phyloP scores from a whole-genome alignment of 106 monocot genomes.

The Posidonia australis region DNA sequence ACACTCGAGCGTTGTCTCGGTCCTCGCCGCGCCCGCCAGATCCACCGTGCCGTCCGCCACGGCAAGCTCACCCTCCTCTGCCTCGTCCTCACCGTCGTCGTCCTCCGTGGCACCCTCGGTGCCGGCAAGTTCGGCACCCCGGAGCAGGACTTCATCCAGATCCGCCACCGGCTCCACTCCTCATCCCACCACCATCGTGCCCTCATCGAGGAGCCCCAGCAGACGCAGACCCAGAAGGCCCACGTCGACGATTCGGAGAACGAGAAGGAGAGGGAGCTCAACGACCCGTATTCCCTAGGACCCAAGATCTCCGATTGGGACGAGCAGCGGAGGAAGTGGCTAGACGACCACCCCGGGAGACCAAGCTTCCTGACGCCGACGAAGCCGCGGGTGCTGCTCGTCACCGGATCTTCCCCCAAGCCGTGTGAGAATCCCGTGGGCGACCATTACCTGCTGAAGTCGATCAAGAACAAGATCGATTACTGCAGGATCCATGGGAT shows the following conservation, averaged over 20 bases:
- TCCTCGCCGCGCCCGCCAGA: constrained; percentile 49
- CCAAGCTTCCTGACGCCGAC: constrained; percentile 30
- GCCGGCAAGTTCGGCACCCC: constrained; percentile 78
- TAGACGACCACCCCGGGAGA: constrained; percentile 38
- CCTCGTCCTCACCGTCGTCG: constrained; percentile 66
- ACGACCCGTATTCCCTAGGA: constrained; percentile 67
- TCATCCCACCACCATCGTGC: constrained; percentile 9
- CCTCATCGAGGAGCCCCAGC: constrained; percentile 23
- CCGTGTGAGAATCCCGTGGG: constrained; percentile 91
- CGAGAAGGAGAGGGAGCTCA: constrained; percentile 23
- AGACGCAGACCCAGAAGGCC: neutral
- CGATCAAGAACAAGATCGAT: constrained; percentile 94
- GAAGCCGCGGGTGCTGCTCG: constrained; percentile 48
- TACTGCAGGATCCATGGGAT: constrained; percentile 75
- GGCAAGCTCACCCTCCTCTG: constrained; percentile 69
- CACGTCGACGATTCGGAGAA: neutral
- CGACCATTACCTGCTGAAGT: constrained; percentile 80
- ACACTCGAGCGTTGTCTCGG: constrained; percentile 37
- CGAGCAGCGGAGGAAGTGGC: constrained; percentile 52
- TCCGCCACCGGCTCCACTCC: constrained; percentile 39
- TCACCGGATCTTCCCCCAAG: constrained; percentile 81
- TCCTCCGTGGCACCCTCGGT: constrained; percentile 73
- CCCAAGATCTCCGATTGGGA: constrained; percentile 87
- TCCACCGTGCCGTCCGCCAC: constrained; percentile 43
- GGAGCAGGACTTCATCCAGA: too few species aligned